Evolutionary conservation across 257 asterid genomes (phyloP).

Genomic region (Eustoma russellianum): DNA sequence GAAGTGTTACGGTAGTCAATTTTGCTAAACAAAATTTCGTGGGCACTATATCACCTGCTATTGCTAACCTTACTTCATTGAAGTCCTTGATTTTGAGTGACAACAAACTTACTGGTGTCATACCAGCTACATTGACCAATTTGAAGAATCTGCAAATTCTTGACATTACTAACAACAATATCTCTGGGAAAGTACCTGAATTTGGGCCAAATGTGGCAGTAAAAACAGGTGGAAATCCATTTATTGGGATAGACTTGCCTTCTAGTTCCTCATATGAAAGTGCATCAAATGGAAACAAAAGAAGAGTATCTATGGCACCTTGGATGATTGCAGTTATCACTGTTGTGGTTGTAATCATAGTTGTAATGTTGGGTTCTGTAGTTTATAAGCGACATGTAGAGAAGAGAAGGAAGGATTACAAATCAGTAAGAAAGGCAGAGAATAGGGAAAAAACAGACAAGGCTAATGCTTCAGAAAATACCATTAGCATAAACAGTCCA

Average conservation of each 20-base stretch:
- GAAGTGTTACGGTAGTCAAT: slow-evolving; percentile 44
- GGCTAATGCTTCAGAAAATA: slow-evolving; percentile 9
- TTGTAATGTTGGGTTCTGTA: slow-evolving; percentile 11
- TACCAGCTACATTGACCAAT: slow-evolving; percentile 46
- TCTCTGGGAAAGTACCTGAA: slow-evolving; percentile 60
- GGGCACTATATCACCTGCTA: slow-evolving; percentile 57
- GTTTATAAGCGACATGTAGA: slow-evolving; percentile 17
- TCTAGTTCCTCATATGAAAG: slow-evolving; percentile 16
- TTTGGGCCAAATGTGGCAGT: slow-evolving; percentile 33
- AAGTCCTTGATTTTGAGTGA: slow-evolving; percentile 38
- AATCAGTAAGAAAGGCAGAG: slow-evolving; percentile 13
- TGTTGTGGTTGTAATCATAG: slow-evolving; percentile 9
- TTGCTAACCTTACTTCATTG: slow-evolving; percentile 40
- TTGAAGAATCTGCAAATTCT: slow-evolving; percentile 40
- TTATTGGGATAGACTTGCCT: slow-evolving; percentile 48
- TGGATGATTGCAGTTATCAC: slow-evolving; percentile 25
- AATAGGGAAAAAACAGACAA: slow-evolving; percentile 5
- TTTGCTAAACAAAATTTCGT: slow-evolving; percentile 42
- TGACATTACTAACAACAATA: slow-evolving; percentile 69
- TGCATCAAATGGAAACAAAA: slow-evolving; percentile 2
- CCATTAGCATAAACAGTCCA: slow-evolving; percentile 3
- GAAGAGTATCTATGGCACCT: slow-evolving; percentile 9
- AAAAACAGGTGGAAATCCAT: slow-evolving; percentile 38
- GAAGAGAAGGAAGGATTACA: slow-evolving; percentile 7
- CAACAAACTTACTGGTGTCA: slow-evolving; percentile 49